Percentiles rank a stretch among this genome's conserved stretches.
These are phyloP conservation scores for Rhizoclosmatium hyalinum DNA, from an alignment of 371 early-diverging fungal genomes.

Conservation along the genomic window DNA sequence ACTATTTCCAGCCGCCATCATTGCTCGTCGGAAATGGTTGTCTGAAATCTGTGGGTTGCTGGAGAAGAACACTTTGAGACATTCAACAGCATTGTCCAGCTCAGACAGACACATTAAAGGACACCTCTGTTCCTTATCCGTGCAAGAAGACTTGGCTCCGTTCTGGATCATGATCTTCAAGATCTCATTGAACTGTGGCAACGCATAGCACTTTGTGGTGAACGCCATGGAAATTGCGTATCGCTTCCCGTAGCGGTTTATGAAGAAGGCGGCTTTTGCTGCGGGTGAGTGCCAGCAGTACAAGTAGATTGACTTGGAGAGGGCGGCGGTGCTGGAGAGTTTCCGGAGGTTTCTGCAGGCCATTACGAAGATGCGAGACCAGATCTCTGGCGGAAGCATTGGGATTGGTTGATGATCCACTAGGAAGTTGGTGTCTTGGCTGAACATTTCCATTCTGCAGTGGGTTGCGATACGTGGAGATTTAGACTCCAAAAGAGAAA, in stretches of 20 bases:
- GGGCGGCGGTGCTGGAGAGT: neutral
- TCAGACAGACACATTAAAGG: neutral
- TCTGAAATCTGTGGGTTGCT: neutral
- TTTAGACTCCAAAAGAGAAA: too few relatives aligned
- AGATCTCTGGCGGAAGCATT: too few relatives aligned
- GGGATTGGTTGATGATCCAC: too few relatives aligned
- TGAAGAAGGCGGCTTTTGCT: neutral
- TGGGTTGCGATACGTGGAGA: too few relatives aligned
- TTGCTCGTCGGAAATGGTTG: neutral
- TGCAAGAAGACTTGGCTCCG: neutral
- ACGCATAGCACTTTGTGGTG: neutral
- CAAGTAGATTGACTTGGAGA: slow-evolving; percentile 10
- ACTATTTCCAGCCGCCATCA: too few relatives aligned
- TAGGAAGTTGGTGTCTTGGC: too few relatives aligned
- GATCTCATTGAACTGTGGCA: neutral
- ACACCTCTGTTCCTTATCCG: neutral
- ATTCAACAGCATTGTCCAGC: neutral
- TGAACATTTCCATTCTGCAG: too few relatives aligned
- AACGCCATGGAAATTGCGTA: neutral
- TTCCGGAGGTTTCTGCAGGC: neutral
- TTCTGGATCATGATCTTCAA: neutral
- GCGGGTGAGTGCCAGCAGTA: slow-evolving; percentile 21
- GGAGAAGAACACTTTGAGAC: neutral
- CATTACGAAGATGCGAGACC: slow-evolving; percentile 2
- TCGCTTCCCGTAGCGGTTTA: neutral